Base-by-base conservation (phyloP, 2,329 filamentous ascomycete genomes). In the Byssothecium circinans region DNA sequence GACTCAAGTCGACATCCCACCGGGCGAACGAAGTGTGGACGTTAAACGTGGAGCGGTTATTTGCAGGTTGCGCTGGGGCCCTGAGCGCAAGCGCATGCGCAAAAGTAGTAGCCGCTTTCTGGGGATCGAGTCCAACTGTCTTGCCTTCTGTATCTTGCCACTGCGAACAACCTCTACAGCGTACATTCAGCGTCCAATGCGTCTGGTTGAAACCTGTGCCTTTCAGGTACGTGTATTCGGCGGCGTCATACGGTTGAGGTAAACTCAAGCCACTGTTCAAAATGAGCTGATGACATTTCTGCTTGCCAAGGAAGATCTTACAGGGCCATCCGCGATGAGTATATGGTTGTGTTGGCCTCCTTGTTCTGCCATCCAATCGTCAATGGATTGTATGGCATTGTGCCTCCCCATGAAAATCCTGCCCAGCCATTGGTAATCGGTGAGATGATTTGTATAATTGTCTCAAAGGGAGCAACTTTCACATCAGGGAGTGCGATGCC, bases 391-490 rank as follows among this genome's bases (percentile, higher is more conserved):
- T 76, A 75, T 1, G 73, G 70, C 77, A 79, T 79, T 27, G 70
- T 69, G 3, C 75, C 76, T n/a, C 75, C 76, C 76, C 76, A 79
- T 12, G 76, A 71, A 18, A 78, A 63, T 2, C 75, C 77, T 8
- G 74, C 71, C 76, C 77, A 79, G 45, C 75, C 76, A 37, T 76
- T 69, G 2, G 62, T 57, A n/a, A 63, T 63, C 12, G 76, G 75
- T 0, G 75, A 70, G 2, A 72, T 63, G 36, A 78, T 70, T 54
- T 78, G 76, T 18, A 77, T 32, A 4, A 77, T 70, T 10, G 68
- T 64, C 45, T 77, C 74, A 48, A 73, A 77, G 0, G 65, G 54
- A 8, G 67, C 58, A 0, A 58, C 52, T 8, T 52, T 54, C 0
- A 47, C 49, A 32, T 60, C 60, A 10, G 74, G 74, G 11, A 77